These are phyloP conservation scores for Trifolium repens DNA, from an alignment of 306 rosid genomes.

Conservation along the genomic window DNA sequence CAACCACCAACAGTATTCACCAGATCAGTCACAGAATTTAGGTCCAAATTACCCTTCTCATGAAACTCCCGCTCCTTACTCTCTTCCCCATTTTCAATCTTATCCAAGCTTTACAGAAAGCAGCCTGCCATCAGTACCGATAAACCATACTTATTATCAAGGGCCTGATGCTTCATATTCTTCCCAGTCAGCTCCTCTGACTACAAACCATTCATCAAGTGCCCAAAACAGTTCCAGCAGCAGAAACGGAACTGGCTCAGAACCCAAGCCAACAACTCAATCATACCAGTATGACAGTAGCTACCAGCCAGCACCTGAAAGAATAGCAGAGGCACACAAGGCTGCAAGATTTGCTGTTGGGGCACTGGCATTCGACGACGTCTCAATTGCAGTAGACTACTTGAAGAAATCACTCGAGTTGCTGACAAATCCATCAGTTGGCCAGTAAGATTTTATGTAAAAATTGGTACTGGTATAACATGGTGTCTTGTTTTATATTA, in stretches of 20 bases:
- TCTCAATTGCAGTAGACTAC: constrained; percentile 80
- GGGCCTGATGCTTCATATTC: constrained; percentile 74
- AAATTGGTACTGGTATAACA: constrained; percentile 24
- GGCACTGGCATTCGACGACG: constrained; percentile 97
- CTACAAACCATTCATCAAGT: constrained; percentile 54
- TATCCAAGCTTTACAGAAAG: constrained; percentile 95
- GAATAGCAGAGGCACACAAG: constrained; percentile 95
- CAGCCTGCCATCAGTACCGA: constrained; percentile 76
- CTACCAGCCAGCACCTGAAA: constrained; percentile 88
- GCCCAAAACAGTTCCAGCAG: constrained; percentile 55
- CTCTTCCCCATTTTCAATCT: constrained; percentile 84
- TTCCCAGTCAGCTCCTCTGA: constrained; percentile 65
- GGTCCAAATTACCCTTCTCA: constrained; percentile 65
- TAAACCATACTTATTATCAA: constrained; percentile 64
- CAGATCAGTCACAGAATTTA: constrained; percentile 67
- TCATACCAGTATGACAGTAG: constrained; percentile 75
- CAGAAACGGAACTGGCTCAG: constrained; percentile 59
- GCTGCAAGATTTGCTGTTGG: constrained; percentile 99
- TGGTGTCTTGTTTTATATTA: constrained; percentile 45
- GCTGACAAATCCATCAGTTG: constrained; percentile 87
- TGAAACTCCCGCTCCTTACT: constrained; percentile 53
- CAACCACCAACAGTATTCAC: constrained; percentile 69
- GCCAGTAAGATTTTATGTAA: constrained; percentile 42
- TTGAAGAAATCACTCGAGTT: constrained; percentile 88
- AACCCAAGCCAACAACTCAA: constrained; percentile 59